A percentile compares a stretch with the other conserved stretches of the same genome.
phyloP scores from a whole-genome alignment of 139 green algal genomes.

The Coccomyxa sp. region DNA sequence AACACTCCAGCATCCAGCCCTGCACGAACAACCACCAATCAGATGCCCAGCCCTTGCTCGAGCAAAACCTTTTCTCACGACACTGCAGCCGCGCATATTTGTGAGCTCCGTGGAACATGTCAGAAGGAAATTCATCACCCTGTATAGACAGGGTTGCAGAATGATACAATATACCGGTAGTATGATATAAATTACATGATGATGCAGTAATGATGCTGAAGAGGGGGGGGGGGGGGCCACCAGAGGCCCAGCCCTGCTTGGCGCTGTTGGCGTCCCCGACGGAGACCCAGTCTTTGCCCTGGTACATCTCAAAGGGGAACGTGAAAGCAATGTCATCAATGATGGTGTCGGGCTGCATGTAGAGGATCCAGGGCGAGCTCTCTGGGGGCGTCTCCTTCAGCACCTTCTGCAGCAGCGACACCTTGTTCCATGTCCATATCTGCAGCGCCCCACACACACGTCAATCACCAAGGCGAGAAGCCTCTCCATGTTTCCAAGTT shows the following conservation, averaged over 20 bases:
- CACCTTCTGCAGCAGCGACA: not conserved
- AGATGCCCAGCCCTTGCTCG: too few relatives aligned
- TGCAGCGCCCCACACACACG: not conserved
- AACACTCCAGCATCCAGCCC: not conserved
- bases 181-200: too few relatives aligned
- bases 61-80: too few relatives aligned
- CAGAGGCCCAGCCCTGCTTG: not conserved
- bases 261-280: not conserved
- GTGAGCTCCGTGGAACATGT: too few relatives aligned
- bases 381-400: conserved; percentile 4
- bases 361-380: conserved; percentile 12
- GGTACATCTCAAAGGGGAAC: conserved; percentile 15
- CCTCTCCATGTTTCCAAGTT: not conserved
- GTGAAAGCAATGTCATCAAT: conserved; percentile 10
- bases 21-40: not conserved
- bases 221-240: not conserved
- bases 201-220: too few relatives aligned
- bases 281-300: not conserved
- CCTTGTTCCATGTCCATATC: conserved; percentile 9
- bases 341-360: conserved; percentile 7
- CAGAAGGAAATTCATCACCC: too few relatives aligned
- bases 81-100: too few relatives aligned
- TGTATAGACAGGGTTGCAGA: too few relatives aligned
- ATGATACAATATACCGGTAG: too few relatives aligned
- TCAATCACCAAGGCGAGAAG: not conserved